Evolutionary conservation across 2,329 filamentous ascomycete species (phyloP).

Genomic region (Byssothecium circinans): DNA sequence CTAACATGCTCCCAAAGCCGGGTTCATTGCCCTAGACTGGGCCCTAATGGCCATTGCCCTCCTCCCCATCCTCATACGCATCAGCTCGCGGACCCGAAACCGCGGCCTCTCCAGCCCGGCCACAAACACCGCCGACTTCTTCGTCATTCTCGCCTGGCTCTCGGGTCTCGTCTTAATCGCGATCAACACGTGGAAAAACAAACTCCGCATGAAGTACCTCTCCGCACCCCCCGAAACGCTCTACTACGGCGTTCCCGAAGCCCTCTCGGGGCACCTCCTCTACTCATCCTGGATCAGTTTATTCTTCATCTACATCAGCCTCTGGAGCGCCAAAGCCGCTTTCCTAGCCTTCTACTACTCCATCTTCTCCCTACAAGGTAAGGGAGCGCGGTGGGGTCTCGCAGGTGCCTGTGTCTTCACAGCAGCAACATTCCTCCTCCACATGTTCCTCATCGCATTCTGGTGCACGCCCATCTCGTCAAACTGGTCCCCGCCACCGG

Average conservation of each 20-base stretch:
- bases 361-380: slow-evolving; percentile 28
- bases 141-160: slow-evolving; percentile 29
- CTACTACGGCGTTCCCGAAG: slow-evolving; percentile 28
- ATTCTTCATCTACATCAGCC: slow-evolving; percentile 36
- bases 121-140: slow-evolving; percentile 24
- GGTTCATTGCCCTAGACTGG: slow-evolving; percentile 35
- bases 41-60: slow-evolving; percentile 29
- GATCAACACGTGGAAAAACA: slow-evolving; percentile 37
- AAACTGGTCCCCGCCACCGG: slow-evolving; percentile 25
- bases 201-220: slow-evolving; percentile 27
- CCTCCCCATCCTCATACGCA: slow-evolving; percentile 30
- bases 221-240: slow-evolving; percentile 10
- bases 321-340: slow-evolving; percentile 33
- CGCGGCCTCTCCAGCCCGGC: slow-evolving; percentile 13
- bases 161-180: slow-evolving; percentile 22
- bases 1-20: slow-evolving; percentile 19
- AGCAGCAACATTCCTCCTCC: slow-evolving; percentile 27
- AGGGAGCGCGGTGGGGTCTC: slow-evolving; percentile 17
- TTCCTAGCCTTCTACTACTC: slow-evolving; percentile 37
- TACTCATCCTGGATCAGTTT: slow-evolving; percentile 36
- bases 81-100: slow-evolving; percentile 23
- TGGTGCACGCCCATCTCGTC: slow-evolving; percentile 28
- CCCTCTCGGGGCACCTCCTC: slow-evolving; percentile 29
- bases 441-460: slow-evolving; percentile 33
- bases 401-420: slow-evolving; percentile 24